phyloP scores from a whole-genome alignment of 805 yeast species.

The Candida vartiovaarae region DNA sequence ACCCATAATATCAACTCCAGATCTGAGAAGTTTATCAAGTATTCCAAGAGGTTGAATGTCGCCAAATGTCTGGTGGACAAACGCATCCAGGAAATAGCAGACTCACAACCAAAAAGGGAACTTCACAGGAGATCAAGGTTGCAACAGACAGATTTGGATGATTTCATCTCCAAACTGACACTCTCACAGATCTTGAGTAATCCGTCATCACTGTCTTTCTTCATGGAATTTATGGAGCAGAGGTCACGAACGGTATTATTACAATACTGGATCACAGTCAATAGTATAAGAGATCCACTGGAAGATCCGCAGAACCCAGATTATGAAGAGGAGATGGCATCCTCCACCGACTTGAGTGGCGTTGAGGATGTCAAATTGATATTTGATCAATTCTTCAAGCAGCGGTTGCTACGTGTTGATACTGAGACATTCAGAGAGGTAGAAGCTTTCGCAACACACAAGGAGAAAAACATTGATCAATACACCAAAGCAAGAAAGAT shows the following conservation, averaged over 20 bases:
- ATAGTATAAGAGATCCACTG: constrained; percentile 65
- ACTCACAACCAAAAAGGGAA: background rate
- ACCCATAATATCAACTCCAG: constrained; percentile 26
- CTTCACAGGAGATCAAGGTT: constrained; percentile 3
- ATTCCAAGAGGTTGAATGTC: constrained; percentile 25
- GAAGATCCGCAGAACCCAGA: constrained; percentile 34
- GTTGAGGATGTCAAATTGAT: constrained; percentile 48
- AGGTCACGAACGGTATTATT: constrained; percentile 38
- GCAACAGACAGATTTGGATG: constrained; percentile 15
- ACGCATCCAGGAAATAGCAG: constrained; percentile 22
- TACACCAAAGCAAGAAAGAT: constrained; percentile 52
- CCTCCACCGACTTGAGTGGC: constrained; percentile 33
- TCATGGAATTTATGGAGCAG: constrained; percentile 50
- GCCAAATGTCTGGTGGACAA: constrained; percentile 26
- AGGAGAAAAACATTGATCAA: constrained; percentile 13
- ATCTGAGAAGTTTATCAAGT: constrained; percentile 21
- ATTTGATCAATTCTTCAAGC: constrained; percentile 35
- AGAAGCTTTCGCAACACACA: constrained; percentile 27
- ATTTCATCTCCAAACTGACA: constrained; percentile 23
- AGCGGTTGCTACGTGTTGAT: constrained; percentile 25
- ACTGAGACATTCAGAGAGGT: constrained; percentile 28
- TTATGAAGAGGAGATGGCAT: constrained; percentile 18
- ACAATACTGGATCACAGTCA: constrained; percentile 62
- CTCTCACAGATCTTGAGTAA: constrained; percentile 41
- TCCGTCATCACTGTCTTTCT: constrained; percentile 39